Percentiles rank a stretch among this genome's conserved stretches.
Conservation (phyloP, 1,284 basidiomycete species). For the Flammula alnicola region DNA sequence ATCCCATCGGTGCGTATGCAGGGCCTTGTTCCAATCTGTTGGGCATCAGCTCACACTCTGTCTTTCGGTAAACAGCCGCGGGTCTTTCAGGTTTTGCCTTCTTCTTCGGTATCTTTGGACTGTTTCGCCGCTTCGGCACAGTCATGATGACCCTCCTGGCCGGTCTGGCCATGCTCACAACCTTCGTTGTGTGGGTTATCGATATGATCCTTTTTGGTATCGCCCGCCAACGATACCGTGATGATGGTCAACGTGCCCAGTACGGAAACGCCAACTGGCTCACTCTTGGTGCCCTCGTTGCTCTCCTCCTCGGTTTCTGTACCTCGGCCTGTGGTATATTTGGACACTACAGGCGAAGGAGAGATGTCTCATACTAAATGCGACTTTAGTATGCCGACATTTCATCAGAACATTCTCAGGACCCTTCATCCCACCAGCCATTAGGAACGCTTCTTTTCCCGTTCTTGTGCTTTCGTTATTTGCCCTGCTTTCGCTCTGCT, state of each 20-base stretch:
- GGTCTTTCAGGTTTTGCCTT: constrained; percentile 73
- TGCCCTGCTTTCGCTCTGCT: too few relatives aligned
- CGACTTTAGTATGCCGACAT: background rate
- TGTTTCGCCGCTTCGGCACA: constrained; percentile 71
- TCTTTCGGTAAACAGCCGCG: constrained; percentile 48
- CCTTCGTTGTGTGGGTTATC: constrained; percentile 71
- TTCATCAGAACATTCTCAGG: too few relatives aligned
- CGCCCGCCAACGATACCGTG: constrained; percentile 59
- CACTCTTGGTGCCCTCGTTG: constrained; percentile 70
- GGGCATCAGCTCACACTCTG: constrained; percentile 9
- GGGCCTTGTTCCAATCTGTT: background rate
- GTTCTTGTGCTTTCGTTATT: too few relatives aligned
- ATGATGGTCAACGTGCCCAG: constrained; percentile 54
- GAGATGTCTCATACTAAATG: constrained; percentile 27
- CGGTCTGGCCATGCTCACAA: constrained; percentile 64
- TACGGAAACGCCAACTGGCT: constrained; percentile 80
- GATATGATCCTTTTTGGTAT: constrained; percentile 83
- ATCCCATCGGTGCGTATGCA: constrained; percentile 67
- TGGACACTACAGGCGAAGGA: constrained; percentile 58
- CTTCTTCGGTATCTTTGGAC: constrained; percentile 74
- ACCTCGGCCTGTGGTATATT: constrained; percentile 68
- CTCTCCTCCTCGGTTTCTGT: constrained; percentile 69
- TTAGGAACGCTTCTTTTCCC: too few relatives aligned
- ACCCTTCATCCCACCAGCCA: too few relatives aligned
- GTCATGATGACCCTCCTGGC: constrained; percentile 74